Conservation (phyloP, 2,329 filamentous ascomycete species). For the Alternaria arbusti region DNA sequence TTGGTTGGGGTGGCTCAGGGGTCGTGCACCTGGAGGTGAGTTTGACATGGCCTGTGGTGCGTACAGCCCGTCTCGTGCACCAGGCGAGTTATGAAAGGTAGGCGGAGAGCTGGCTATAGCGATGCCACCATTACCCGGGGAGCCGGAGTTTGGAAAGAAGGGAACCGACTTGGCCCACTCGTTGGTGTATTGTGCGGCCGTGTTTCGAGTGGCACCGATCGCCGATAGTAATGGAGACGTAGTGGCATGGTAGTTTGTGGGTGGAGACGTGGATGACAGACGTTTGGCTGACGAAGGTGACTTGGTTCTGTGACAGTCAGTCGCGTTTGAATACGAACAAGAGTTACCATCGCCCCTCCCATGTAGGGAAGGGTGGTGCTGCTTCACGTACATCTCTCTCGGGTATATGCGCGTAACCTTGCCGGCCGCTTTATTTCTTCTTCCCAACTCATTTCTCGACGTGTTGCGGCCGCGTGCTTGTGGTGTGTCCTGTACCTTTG, state of each 20-base stretch:
- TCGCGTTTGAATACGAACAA: slow-evolving; percentile 8
- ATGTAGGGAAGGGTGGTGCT: not conserved
- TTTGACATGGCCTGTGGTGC: slow-evolving; percentile 50
- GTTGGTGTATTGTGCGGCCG: slow-evolving; percentile 49
- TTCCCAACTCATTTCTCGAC: slow-evolving; percentile 51
- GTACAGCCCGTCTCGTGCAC: slow-evolving; percentile 38
- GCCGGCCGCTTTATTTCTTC: slow-evolving; percentile 48
- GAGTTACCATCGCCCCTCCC: not conserved
- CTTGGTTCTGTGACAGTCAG: slow-evolving; percentile 41
- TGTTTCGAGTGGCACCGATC: slow-evolving; percentile 45
- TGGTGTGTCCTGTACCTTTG: slow-evolving; percentile 43
- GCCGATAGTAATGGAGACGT: slow-evolving; percentile 49
- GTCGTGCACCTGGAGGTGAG: slow-evolving; percentile 45
- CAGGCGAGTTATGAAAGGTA: slow-evolving; percentile 43
- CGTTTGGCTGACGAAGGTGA: slow-evolving; percentile 43
- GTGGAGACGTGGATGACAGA: slow-evolving; percentile 45
- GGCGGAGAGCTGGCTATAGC: slow-evolving; percentile 56
- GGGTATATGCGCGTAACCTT: slow-evolving; percentile 50
- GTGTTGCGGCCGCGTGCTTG: slow-evolving; percentile 46
- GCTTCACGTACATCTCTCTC: slow-evolving; percentile 45
- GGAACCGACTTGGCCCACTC: slow-evolving; percentile 57
- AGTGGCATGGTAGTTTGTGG: slow-evolving; percentile 45
- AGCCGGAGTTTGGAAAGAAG: slow-evolving; percentile 51
- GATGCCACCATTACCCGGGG: slow-evolving; percentile 49
- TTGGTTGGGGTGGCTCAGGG: slow-evolving; percentile 56